Evolutionary conservation across 2,329 filamentous ascomycete species (phyloP).

Genomic region (Cladophialophora bantiana): DNA sequence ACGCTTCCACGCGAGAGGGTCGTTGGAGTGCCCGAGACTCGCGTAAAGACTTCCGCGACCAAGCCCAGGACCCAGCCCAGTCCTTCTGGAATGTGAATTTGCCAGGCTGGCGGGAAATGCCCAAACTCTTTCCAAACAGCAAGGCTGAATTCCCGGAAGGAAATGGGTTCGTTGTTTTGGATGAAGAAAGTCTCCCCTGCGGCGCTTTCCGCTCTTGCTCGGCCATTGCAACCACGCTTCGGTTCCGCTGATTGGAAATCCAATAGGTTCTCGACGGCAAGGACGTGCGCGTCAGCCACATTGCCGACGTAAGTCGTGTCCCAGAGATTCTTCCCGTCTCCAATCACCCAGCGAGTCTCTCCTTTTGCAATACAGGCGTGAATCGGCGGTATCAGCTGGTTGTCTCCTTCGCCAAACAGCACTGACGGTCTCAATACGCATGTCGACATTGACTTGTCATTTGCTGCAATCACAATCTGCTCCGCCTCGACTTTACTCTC

Average conservation of each 20-base stretch:
- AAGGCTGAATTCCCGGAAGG: conserved; percentile 54
- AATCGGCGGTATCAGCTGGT: conserved; percentile 52
- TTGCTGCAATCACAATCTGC: conserved; percentile 49
- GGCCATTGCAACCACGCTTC: conserved; percentile 5
- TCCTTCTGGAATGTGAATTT: conserved; percentile 56
- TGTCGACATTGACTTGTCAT: conserved; percentile 45
- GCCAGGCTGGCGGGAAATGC: conserved; percentile 56
- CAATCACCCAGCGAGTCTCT: conserved; percentile 53
- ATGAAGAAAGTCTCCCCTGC: conserved; percentile 56
- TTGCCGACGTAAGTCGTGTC: conserved; percentile 55
- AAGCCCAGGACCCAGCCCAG: conserved; percentile 59
- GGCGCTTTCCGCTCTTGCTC: conserved; percentile 39
- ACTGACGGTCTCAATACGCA: conserved; percentile 54
- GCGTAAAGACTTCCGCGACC: conserved; percentile 56
- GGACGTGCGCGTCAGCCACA: conserved; percentile 54
- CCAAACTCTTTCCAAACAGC: conserved; percentile 58
- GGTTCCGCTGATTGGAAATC: conserved; percentile 43
- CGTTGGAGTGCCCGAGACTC: conserved; percentile 54
- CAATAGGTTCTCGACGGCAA: conserved; percentile 53
- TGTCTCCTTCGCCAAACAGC: conserved; percentile 53
- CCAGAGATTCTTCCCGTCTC: conserved; percentile 52
- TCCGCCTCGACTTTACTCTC: conserved; percentile 54
- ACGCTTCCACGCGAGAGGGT: conserved; percentile 63
- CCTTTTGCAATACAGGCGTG: conserved; percentile 54
- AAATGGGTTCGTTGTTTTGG: conserved; percentile 55